Evolutionary conservation across 2,329 filamentous ascomycete species (phyloP).

Genomic region (Colletotrichum musicola): DNA sequence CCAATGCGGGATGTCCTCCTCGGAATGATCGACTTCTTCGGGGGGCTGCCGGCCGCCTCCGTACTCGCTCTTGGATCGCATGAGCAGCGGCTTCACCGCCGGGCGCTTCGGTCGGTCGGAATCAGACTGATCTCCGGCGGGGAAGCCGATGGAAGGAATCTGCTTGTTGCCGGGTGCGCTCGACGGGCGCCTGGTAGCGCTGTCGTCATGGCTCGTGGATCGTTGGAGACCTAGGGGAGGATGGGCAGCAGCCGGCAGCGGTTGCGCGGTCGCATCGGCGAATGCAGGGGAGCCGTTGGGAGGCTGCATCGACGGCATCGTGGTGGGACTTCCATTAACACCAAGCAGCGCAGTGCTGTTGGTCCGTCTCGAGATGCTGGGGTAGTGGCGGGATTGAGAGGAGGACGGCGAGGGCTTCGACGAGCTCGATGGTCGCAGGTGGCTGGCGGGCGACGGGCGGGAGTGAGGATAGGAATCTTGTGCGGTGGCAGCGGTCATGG

Average conservation of each 20-base stretch:
- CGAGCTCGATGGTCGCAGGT: slow-evolving; percentile 35
- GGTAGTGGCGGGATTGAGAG: slow-evolving; percentile 34
- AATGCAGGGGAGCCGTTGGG: slow-evolving; percentile 30
- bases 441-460: slow-evolving; percentile 27
- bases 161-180: slow-evolving; percentile 59
- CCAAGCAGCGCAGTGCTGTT: slow-evolving; percentile 38
- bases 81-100: slow-evolving; percentile 61
- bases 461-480: slow-evolving; percentile 28
- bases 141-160: slow-evolving; percentile 15
- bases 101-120: slow-evolving; percentile 54
- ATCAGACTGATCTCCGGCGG: slow-evolving; percentile 45
- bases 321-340: slow-evolving; percentile 35
- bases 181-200: slow-evolving; percentile 55
- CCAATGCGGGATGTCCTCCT: slow-evolving; percentile 65
- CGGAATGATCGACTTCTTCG: slow-evolving; percentile 56
- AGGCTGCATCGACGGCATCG: slow-evolving; percentile 31
- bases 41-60: slow-evolving; percentile 52
- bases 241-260: slow-evolving; percentile 7
- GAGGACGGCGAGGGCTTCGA: slow-evolving; percentile 32
- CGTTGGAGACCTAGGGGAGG: slow-evolving; percentile 34
- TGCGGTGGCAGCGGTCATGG: slow-evolving; percentile 34
- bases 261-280: slow-evolving; percentile 35
- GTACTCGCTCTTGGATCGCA: slow-evolving; percentile 70
- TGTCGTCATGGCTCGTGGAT: slow-evolving; percentile 38
- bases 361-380: slow-evolving; percentile 35